Evolutionary conservation across 2,329 filamentous ascomycete genomes (phyloP).

Genomic region (Fusarium brachygibbosum): DNA sequence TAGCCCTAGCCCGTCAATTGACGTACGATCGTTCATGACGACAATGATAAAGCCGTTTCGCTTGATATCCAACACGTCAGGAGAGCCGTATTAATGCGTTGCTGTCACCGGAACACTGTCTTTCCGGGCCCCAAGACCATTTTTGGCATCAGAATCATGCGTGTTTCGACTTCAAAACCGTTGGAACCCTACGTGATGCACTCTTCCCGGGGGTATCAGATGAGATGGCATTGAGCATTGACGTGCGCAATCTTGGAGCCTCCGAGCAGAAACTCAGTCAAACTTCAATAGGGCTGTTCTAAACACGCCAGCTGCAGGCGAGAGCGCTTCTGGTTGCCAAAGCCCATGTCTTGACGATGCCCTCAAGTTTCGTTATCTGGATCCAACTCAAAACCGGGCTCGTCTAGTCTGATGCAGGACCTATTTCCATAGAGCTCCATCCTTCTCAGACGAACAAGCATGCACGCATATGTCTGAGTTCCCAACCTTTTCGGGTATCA

Average conservation of each 20-base stretch:
- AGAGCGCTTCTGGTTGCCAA: not conserved
- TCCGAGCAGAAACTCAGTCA: constrained; percentile 30
- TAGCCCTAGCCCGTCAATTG: constrained; percentile 24
- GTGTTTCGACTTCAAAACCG: constrained; percentile 39
- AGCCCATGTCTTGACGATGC: constrained; percentile 5
- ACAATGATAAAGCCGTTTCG: constrained; percentile 33
- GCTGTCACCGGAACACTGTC: constrained; percentile 31
- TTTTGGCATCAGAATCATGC: constrained; percentile 41
- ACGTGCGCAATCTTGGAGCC: constrained; percentile 45
- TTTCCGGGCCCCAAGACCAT: constrained; percentile 23
- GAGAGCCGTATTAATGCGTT: constrained; percentile 31
- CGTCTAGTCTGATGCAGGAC: constrained; percentile 30
- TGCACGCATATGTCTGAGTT: constrained; percentile 25
- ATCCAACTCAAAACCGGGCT: constrained; percentile 24
- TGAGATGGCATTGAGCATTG: constrained; percentile 46
- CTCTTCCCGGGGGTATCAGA: constrained; percentile 28
- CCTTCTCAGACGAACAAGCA: constrained; percentile 25
- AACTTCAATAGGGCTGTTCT: constrained; percentile 43
- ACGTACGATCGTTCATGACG: constrained; percentile 37
- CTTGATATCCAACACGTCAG: constrained; percentile 36
- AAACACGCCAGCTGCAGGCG: constrained; percentile 32
- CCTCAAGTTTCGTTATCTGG: constrained; percentile 26
- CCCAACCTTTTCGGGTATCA: constrained; percentile 33
- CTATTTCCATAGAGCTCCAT: constrained; percentile 22
- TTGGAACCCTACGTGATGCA: constrained; percentile 37